Percentiles rank a stretch among this genome's conserved stretches.
phyloP scores from a whole-genome alignment of 2,329 filamentous ascomycete genomes.

The Ceratocystiopsis minuta region DNA sequence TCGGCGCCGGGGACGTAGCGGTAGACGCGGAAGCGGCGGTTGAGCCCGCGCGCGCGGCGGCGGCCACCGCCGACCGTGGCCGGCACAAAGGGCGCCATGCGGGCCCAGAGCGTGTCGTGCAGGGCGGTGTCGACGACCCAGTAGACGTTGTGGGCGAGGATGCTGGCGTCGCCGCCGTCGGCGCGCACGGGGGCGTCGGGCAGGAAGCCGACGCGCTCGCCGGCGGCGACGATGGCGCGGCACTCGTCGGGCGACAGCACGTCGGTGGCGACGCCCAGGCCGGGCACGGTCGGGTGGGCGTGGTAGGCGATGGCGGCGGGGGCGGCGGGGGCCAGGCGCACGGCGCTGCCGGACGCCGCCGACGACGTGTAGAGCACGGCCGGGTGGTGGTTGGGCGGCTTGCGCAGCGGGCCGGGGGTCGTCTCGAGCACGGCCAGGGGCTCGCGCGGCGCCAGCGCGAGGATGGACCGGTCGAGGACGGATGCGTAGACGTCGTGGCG shows the following conservation, averaged over 20 bases:
- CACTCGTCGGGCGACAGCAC: constrained; percentile 45
- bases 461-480: constrained; percentile 39
- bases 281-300: constrained; percentile 43
- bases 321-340: constrained; percentile 27
- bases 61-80: constrained; percentile 24
- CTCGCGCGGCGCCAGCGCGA: constrained; percentile 20
- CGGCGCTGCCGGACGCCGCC: constrained; percentile 36
- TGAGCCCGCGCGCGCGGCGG: constrained; percentile 43
- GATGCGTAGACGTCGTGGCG: constrained; percentile 33
- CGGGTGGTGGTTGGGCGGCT: constrained; percentile 49
- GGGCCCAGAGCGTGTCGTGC: constrained; percentile 43
- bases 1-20: constrained; percentile 56
- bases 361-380: constrained; percentile 46
- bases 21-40: constrained; percentile 53
- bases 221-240: constrained; percentile 46
- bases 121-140: constrained; percentile 50
- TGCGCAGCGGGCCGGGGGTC: constrained; percentile 39
- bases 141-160: constrained; percentile 57
- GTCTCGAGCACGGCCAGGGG: constrained; percentile 42
- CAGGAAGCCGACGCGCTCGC: constrained; percentile 45
- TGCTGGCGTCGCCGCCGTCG: constrained; percentile 45
- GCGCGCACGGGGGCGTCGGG: constrained; percentile 46
- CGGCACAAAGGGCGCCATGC: constrained; percentile 41
- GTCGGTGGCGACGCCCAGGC: constrained; percentile 39
- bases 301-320: constrained; percentile 32